A percentile compares a stretch with the other conserved stretches of the same genome.
Evolutionary conservation across 2,329 filamentous ascomycete species (phyloP).

Genomic region (Aspergillus tanneri): DNA sequence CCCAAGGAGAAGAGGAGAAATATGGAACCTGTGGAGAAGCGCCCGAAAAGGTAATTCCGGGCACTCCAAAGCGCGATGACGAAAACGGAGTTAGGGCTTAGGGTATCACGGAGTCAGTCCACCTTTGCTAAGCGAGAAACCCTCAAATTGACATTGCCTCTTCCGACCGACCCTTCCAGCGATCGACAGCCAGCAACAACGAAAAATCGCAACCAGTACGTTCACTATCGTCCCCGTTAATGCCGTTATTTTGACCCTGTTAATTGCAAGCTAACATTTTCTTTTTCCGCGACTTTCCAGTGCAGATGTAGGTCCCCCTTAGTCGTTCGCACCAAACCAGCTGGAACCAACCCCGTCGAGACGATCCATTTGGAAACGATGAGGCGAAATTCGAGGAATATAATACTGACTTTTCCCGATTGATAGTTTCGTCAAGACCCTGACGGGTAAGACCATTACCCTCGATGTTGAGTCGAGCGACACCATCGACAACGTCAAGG

Average conservation of each 20-base stretch:
- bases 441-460: slow-evolving; percentile 99
- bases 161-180: slow-evolving; percentile 38
- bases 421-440: slow-evolving; percentile 97
- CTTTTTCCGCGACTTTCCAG: slow-evolving; percentile 50
- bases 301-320: slow-evolving; percentile 79
- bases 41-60: slow-evolving; percentile 12
- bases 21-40: slow-evolving; percentile 15
- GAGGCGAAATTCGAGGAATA: slow-evolving; percentile 2
- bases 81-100: slow-evolving; percentile 40
- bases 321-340: slow-evolving; percentile 21
- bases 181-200: slow-evolving; percentile 45
- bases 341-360: slow-evolving; percentile 14
- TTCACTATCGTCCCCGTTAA: slow-evolving; percentile 20
- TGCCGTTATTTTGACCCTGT: slow-evolving; percentile 14
- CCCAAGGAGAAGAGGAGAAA: neutral
- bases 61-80: slow-evolving; percentile 7
- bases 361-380: slow-evolving; percentile 10
- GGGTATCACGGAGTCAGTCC: slow-evolving; percentile 32
- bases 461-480: slow-evolving; percentile 98
- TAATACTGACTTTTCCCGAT: slow-evolving; percentile 27
- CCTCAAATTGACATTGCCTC: slow-evolving; percentile 41
- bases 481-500: slow-evolving; percentile 99
- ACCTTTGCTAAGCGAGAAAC: slow-evolving; percentile 47
- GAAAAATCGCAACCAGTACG: slow-evolving; percentile 51
- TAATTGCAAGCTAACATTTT: slow-evolving; percentile 48